Conservation (phyloP, 257 asterid genomes). For the Parsonsia alboflavescens region DNA sequence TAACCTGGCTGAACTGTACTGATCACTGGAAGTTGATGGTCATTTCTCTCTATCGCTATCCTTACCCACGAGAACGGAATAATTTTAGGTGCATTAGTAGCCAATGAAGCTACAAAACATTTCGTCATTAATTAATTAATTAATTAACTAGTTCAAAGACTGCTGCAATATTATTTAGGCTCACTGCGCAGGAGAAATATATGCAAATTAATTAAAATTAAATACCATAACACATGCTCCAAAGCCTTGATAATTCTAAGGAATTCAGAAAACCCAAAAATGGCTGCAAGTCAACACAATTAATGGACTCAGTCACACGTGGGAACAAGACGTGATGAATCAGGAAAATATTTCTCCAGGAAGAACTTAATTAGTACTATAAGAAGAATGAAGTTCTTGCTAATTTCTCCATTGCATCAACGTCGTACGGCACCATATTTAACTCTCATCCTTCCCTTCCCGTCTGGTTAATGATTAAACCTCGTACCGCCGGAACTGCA, state of each 20-base stretch:
- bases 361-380: no score
- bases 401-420: no score
- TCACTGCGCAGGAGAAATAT: no score
- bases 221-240: neutral
- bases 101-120: neutral
- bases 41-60: constrained; percentile 3
- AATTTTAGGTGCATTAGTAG: constrained; percentile 15
- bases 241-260: neutral
- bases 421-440: no score
- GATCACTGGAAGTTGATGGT: neutral
- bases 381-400: neutral
- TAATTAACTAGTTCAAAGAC: neutral
- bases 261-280: no score
- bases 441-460: no score
- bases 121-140: neutral
- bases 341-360: neutral
- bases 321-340: neutral
- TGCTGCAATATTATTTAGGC: no score
- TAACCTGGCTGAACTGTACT: constrained; percentile 6
- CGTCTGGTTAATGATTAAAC: no score
- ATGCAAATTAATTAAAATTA: neutral
- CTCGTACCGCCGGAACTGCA: no score
- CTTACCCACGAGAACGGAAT: constrained; percentile 1
- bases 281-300: no score
- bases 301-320: no score